phyloP scores from a whole-genome alignment of 148 eudicot species.

The Nepenthes gracilis region DNA sequence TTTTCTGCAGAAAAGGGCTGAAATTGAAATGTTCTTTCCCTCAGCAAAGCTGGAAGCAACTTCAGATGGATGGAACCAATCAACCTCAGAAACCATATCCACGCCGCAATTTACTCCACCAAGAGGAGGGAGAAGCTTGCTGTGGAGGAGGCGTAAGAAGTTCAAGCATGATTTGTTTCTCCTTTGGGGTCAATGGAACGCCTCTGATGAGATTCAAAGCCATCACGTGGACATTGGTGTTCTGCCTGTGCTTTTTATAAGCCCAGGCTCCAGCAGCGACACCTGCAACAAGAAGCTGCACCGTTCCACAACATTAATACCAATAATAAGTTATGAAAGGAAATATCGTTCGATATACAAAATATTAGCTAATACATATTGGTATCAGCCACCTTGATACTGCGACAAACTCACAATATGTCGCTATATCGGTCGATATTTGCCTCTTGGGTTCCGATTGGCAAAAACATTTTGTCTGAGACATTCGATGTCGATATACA shows the following conservation, averaged over 20 bases:
- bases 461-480: too few species aligned
- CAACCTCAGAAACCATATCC: conserved; percentile 5
- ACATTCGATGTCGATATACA: too few species aligned
- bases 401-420: too few species aligned
- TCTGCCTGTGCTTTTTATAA: conserved; percentile 68
- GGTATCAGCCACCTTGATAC: too few species aligned
- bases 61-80: neutral
- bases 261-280: conserved; percentile 83
- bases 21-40: neutral
- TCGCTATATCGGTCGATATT: too few species aligned
- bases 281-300: conserved; percentile 75
- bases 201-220: conserved; percentile 85
- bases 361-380: too few species aligned
- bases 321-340: too few species aligned
- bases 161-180: conserved; percentile 81
- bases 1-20: neutral
- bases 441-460: too few species aligned
- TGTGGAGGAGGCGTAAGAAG: conserved; percentile 71
- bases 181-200: conserved; percentile 72
- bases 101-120: conserved; percentile 54
- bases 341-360: too few species aligned
- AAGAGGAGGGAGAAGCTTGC: conserved; percentile 25
- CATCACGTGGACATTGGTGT: conserved; percentile 85
- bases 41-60: neutral
- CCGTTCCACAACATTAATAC: conserved; percentile 1